Evolutionary conservation across 2,329 filamentous ascomycete species (phyloP).

Genomic region (Annulohypoxylon truncatum): DNA sequence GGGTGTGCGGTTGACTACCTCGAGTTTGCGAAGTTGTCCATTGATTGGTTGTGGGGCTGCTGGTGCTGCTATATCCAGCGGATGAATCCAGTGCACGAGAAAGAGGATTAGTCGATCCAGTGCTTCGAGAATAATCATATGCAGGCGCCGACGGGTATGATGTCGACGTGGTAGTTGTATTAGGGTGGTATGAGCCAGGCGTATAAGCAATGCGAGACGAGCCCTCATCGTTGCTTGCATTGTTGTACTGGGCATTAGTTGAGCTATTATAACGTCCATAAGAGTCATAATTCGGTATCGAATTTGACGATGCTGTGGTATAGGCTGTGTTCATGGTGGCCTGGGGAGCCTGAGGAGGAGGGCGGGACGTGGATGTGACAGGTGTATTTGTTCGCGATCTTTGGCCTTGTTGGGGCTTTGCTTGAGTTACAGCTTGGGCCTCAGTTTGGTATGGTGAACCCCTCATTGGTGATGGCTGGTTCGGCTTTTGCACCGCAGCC

Average conservation of each 20-base stretch:
- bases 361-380: constrained; percentile 41
- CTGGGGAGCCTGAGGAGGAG: constrained; percentile 45
- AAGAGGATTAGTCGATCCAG: constrained; percentile 41
- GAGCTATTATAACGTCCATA: constrained; percentile 50
- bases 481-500: constrained; percentile 40
- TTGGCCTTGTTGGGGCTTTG: constrained; percentile 45
- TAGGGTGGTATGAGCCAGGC: constrained; percentile 45
- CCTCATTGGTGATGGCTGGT: constrained; percentile 48
- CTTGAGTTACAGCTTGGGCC: constrained; percentile 42
- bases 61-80: constrained; percentile 37
- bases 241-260: constrained; percentile 40
- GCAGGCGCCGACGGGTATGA: constrained; percentile 45
- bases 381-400: constrained; percentile 48
- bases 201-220: constrained; percentile 47
- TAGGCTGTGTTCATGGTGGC: constrained; percentile 45
- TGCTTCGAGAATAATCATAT: constrained; percentile 47
- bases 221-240: constrained; percentile 38
- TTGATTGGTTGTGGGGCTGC: constrained; percentile 35
- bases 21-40: constrained; percentile 46
- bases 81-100: constrained; percentile 44
- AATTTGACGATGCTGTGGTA: constrained; percentile 43
- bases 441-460: constrained; percentile 46
- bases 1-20: constrained; percentile 32
- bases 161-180: constrained; percentile 37
- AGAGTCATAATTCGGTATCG: constrained; percentile 45